A percentile compares a stretch with the other conserved stretches of the same genome.
Evolutionary conservation across 2,329 filamentous ascomycete genomes (phyloP).

Genomic region (Fusarium algeriense): DNA sequence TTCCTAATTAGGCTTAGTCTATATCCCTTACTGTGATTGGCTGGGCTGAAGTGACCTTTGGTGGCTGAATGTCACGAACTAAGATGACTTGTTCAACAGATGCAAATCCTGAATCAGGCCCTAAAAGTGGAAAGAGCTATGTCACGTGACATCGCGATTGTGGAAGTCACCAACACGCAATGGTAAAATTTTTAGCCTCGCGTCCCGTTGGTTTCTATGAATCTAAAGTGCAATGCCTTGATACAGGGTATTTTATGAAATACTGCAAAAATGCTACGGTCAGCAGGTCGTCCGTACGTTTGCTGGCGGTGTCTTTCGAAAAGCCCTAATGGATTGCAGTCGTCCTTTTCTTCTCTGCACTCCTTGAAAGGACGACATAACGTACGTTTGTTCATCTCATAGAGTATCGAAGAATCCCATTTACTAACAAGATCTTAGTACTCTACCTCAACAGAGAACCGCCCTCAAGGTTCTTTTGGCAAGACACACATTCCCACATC

Average conservation of each 20-base stretch:
- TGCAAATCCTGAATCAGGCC: no score
- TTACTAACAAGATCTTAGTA: constrained; percentile 30
- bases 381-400: constrained; percentile 33
- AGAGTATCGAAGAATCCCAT: not conserved
- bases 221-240: constrained; percentile 1
- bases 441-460: constrained; percentile 14
- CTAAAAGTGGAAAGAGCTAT: constrained; percentile 25
- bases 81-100: no score
- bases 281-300: constrained; percentile 48
- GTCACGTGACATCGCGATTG: constrained; percentile 46
- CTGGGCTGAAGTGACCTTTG: no score
- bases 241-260: constrained; percentile 1
- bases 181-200: constrained; percentile 45
- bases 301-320: constrained; percentile 52
- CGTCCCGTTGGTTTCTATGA: not conserved
- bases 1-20: no score
- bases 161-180: constrained; percentile 28
- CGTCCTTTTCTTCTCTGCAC: constrained; percentile 3
- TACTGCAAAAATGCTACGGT: constrained; percentile 48
- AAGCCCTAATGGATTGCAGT: constrained; percentile 17
- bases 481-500: constrained; percentile 35
- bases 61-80: no score
- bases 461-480: constrained; percentile 16
- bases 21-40: no score
- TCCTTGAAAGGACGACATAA: constrained; percentile 19